Evolutionary conservation across 805 yeast species (phyloP).

Genomic region (Kregervanrija pseudodelftensis): DNA sequence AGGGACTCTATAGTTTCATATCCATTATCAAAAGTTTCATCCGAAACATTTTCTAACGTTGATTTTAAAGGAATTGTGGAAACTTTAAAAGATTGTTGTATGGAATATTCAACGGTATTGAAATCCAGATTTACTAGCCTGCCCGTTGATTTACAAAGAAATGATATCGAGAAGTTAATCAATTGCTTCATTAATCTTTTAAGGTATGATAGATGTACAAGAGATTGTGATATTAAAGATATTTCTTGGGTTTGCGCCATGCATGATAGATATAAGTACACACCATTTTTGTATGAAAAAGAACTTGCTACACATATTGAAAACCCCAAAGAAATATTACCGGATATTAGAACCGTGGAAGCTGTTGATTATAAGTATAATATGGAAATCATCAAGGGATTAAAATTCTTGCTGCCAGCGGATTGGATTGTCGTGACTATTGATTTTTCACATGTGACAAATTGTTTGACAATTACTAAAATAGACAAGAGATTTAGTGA

Average conservation of each 20-base stretch:
- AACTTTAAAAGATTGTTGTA: constrained; percentile 1
- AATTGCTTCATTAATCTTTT: constrained; percentile 7
- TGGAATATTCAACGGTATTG: background rate
- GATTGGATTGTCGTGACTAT: constrained; percentile 56
- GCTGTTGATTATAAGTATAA: background rate
- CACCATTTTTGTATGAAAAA: constrained; percentile 9
- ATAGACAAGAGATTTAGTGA: constrained; percentile 6
- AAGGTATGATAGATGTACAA: background rate
- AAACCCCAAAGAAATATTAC: constrained; percentile 13
- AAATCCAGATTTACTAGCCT: background rate
- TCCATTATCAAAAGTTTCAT: constrained; percentile 25
- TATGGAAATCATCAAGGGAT: background rate
- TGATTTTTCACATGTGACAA: constrained; percentile 51
- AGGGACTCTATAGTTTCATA: constrained; percentile 44
- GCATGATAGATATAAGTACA: constrained; percentile 5
- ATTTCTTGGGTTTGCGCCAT: background rate
- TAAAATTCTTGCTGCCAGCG: constrained; percentile 30
- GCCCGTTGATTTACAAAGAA: constrained; percentile 4
- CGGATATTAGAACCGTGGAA: constrained; percentile 2
- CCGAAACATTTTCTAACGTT: background rate
- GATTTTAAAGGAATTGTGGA: background rate
- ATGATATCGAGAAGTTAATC: constrained; percentile 6
- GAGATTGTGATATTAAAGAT: background rate
- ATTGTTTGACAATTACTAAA: constrained; percentile 43
- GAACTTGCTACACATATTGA: constrained; percentile 16